phyloP scores from a whole-genome alignment of 768 basidiomycete genomes.

The Agaricus bisporus region DNA sequence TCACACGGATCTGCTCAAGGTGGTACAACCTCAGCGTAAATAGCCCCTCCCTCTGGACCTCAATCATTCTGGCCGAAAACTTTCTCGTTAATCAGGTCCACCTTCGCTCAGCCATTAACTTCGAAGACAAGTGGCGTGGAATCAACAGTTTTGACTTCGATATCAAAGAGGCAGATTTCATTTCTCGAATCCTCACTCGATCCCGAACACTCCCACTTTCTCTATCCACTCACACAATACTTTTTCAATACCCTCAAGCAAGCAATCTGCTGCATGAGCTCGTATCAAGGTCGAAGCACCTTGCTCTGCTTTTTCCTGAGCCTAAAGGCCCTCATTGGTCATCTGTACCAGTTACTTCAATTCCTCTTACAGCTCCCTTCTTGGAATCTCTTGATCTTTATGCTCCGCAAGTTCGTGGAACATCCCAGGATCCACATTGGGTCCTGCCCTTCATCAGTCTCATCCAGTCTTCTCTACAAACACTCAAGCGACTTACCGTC shows the following conservation, averaged over 20 bases:
- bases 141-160: background rate
- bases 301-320: conserved; percentile 5
- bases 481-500: conserved; percentile 1
- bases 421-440: background rate
- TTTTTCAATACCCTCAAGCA: background rate
- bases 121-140: background rate
- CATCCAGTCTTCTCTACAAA: conserved; percentile 2
- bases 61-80: conserved; percentile 5
- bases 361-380: background rate
- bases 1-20: conserved; percentile 2
- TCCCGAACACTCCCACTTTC: conserved; percentile 3
- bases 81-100: background rate
- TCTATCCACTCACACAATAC: conserved; percentile 1
- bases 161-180: background rate
- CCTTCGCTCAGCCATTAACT: background rate
- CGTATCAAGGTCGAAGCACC: background rate
- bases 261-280: background rate
- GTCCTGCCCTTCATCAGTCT: background rate
- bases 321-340: background rate
- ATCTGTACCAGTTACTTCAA: background rate
- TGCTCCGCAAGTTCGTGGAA: background rate
- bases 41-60: conserved; percentile 5
- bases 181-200: background rate
- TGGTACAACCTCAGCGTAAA: background rate
- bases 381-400: conserved; percentile 6